Evolutionary conservation across 2,329 filamentous ascomycete species (phyloP).

Genomic region (Cladosporium sp.): DNA sequence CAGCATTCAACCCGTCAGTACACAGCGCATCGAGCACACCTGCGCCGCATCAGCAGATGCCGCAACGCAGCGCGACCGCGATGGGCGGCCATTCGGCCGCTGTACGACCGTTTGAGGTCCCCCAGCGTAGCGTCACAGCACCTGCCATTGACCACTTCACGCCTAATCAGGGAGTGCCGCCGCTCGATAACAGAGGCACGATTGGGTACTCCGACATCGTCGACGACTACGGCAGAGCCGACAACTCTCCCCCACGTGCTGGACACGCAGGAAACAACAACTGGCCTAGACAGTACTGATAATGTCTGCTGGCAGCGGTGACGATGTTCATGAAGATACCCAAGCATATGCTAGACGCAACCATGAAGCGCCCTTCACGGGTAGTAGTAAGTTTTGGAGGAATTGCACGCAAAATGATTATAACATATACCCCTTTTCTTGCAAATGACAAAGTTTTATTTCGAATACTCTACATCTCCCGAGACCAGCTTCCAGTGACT

Average conservation of each 20-base stretch:
- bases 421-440: conserved; percentile 3
- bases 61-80: conserved; percentile 27
- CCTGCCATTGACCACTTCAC: conserved; percentile 21
- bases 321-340: neutral
- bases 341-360: neutral
- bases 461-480: neutral
- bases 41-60: conserved; percentile 21
- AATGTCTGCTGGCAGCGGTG: neutral
- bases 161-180: neutral
- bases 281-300: conserved; percentile 2
- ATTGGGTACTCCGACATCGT: conserved; percentile 21
- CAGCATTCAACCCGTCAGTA: conserved; percentile 37
- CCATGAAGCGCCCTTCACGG: neutral
- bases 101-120: conserved; percentile 21
- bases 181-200: conserved; percentile 1
- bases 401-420: neutral
- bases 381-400: neutral
- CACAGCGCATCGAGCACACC: conserved; percentile 24
- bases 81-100: conserved; percentile 7
- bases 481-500: neutral
- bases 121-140: conserved; percentile 30
- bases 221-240: conserved; percentile 13
- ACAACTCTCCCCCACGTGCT: neutral
- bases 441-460: neutral
- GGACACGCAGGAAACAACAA: conserved; percentile 2